A percentile compares a stretch with the other conserved stretches of the same genome.
phyloP scores from a whole-genome alignment of 2,329 filamentous ascomycete species.

The Meredithiella fracta region DNA sequence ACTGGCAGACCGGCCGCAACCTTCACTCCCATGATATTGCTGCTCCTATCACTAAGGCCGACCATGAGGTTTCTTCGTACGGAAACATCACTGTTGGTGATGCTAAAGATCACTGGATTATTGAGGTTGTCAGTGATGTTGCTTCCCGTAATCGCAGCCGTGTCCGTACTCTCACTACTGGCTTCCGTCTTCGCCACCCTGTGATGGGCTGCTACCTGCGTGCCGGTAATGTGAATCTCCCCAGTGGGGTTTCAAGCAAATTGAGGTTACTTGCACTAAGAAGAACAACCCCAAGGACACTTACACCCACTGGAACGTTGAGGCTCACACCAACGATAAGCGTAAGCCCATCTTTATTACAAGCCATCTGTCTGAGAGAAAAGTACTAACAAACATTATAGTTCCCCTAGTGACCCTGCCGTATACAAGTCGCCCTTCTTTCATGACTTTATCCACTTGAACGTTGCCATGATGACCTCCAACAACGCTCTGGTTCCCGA shows the following conservation, averaged over 20 bases:
- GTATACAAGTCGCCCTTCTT: conserved; percentile 94
- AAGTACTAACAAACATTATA: conserved; percentile 27
- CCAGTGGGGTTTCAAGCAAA: conserved; percentile 99
- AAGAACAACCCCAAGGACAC: conserved; percentile 81
- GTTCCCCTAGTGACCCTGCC: conserved; percentile 73
- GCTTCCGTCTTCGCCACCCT: conserved; percentile 74
- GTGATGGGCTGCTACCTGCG: conserved; percentile 82
- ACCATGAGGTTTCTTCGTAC: conserved; percentile 89
- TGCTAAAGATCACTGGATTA: conserved; percentile 91
- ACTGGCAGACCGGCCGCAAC: conserved; percentile 91
- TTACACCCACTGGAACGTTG: conserved; percentile 98
- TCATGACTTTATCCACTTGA: conserved; percentile 93
- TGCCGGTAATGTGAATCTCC: conserved; percentile 92
- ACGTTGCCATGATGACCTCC: conserved; percentile 99
- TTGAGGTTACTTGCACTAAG: conserved; percentile 90
- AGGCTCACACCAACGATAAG: conserved; percentile 86
- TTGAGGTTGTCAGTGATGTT: conserved; percentile 84
- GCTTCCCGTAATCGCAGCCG: conserved; percentile 70
- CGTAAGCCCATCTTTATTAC: conserved; percentile 38
- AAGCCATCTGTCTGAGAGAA: not conserved
- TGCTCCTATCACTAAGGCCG: conserved; percentile 74
- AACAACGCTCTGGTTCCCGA: conserved; percentile 97
- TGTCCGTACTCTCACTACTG: conserved; percentile 80
- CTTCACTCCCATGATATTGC: conserved; percentile 84
- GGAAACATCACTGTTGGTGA: conserved; percentile 92